Evolutionary conservation across 2,329 filamentous ascomycete species (phyloP), one percentile per base, ranked within the genome.

Genomic region (Sporothrix sp.): DNA sequence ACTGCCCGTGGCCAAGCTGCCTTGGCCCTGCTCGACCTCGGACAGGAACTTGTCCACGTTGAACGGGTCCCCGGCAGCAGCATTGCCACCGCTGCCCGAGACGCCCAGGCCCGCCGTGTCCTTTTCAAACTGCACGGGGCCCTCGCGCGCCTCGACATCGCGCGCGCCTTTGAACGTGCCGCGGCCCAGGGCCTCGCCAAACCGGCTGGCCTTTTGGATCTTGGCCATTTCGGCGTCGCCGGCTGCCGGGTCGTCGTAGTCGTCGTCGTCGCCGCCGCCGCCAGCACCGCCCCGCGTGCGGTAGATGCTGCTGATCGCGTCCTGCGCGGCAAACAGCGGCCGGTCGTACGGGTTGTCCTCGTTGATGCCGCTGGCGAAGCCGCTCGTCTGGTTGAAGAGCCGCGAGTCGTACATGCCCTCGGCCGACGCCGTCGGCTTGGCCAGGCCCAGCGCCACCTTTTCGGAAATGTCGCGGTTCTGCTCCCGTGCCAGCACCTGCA

Each of bases 271-370:
- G n/a, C 81, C 83, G 37, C 88, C 84, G 14, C 81, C 83, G 43
- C 88, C 87, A 61, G 84, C 79, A 51, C 84, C 82, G 21, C 85
- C 79, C 20, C 79, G 79, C 1, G 91, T 88, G 30, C 89, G 79
- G 68, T 98, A 98, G 58, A 98, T 97, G 65, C 84, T 91, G 69
- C 81, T 93, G 60, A 96, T 88, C 8, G 88, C 91, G 63, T 97
- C 91, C 64, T 96, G 89, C 13, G 93, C 91, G 1, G 90, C 90
- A 65, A 98, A 98, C 7, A 98, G 73, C 18, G 93, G 93, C 69
- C 97, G 97, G 66, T 97, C 93, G 70, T 97, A 98, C 0, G 84
- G 82, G 63, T 98, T 93, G 66, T 98, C 93, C 66, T 98, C 93
- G 66, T 98, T 98, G 75, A 96, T 89, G 0, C 91, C 93, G 48